Evolutionary conservation across 257 asterid genomes (phyloP).

Genomic region (Capsicum rhomboideum): DNA sequence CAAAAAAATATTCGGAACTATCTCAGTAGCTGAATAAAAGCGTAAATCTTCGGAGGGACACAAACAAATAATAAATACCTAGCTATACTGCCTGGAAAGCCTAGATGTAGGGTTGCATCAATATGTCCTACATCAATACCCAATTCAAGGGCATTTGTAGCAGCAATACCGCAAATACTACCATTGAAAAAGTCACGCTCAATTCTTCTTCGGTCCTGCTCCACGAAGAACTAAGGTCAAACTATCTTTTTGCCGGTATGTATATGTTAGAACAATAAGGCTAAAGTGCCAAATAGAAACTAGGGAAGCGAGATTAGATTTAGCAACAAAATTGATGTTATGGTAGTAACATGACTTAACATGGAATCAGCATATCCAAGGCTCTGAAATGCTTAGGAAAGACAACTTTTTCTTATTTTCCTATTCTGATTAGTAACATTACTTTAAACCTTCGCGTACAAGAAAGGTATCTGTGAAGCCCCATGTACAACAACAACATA

Average conservation of each 20-base stretch:
- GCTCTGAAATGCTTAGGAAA: background rate
- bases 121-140: slow-evolving; percentile 97
- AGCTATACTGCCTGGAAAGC: slow-evolving; percentile 95
- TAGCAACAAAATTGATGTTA: background rate
- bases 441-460: background rate
- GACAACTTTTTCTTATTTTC: background rate
- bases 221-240: slow-evolving; percentile 21
- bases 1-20: slow-evolving; percentile 1
- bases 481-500: too few species aligned
- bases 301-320: background rate
- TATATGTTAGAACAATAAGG: background rate
- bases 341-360: background rate
- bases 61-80: slow-evolving; percentile 37
- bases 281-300: background rate
- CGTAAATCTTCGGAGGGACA: slow-evolving; percentile 1
- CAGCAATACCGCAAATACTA: slow-evolving; percentile 73
- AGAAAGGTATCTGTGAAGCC: background rate
- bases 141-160: slow-evolving; percentile 95
- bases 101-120: slow-evolving; percentile 92
- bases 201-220: slow-evolving; percentile 86
- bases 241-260: background rate
- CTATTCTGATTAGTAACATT: background rate
- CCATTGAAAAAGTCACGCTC: slow-evolving; percentile 79
- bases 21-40: background rate
- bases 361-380: background rate